Evolutionary conservation across 176 grass and related monocot species (phyloP), one percentile per base, ranked within the genome.

Genomic region (Carex cristatella): DNA sequence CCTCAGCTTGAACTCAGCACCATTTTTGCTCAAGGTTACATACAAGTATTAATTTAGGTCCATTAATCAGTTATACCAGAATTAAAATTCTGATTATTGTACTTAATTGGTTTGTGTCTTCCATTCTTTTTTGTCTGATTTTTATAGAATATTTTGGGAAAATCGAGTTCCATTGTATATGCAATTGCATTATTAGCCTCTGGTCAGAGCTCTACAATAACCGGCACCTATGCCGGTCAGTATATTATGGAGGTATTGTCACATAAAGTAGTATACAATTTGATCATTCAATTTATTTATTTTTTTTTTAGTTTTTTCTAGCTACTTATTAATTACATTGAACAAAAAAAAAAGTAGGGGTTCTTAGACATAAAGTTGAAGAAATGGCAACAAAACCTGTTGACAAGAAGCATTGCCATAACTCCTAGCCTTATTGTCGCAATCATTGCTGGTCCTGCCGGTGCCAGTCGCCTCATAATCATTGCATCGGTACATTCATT

Each of bases 341-440:
- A 31, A 83, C 2, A 67, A 83, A 49, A 83, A 51, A 49, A 83
- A 51, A 28, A 54, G 28, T 73, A 97, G 94, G 94, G 94, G n/a
- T 97, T 97, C 80, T 86, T 93, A 2, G 89, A 90, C 65, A 87
- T 90, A 78, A 93, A 91, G 55, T 92, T 94, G 92, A 94, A 81
- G 69, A 92, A 83, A 67, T 94, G 88, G 53, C 44, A 92, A 76
- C 86, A 90, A 78, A 92, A 92, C 84, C 76, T 89, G 18, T 46
- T 94, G 84, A 93, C 92, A 78, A 87, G 91, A 31, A 87, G 82
- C 65, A 80, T 94, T 42, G 91, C 94, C 1, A 78, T 97, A 23
- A 48, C 84, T 81, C 94, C 92, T 44, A 97, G 90, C 75, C 84
- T 97, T 35, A 74, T 92, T 80, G 86, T 94, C 82, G 86, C 88